phyloP scores from a whole-genome alignment of 768 basidiomycete species.

The Podaxis carcinomalis region DNA sequence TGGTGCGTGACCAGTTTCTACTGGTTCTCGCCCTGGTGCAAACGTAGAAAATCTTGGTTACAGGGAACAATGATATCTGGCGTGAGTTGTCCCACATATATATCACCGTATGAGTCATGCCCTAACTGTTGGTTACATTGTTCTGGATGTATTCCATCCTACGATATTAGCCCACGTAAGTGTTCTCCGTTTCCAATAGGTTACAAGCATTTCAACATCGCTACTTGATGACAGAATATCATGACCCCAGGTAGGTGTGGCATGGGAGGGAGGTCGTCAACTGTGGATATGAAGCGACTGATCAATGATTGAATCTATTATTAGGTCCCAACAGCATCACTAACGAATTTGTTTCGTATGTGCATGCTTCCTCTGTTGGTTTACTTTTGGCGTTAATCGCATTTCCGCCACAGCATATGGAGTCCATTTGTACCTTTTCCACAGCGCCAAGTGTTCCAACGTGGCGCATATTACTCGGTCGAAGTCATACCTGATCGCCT shows the following conservation, averaged over 20 bases:
- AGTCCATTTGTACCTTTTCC: constrained; percentile 73
- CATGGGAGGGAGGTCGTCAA: background rate
- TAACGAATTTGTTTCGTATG: constrained; percentile 65
- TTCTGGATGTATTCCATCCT: background rate
- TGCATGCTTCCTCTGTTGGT: constrained; percentile 11
- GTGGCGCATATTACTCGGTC: constrained; percentile 80
- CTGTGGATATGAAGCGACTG: background rate
- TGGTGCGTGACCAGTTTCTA: constrained; percentile 32
- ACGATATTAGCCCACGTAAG: constrained; percentile 13
- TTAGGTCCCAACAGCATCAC: constrained; percentile 67
- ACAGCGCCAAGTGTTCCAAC: constrained; percentile 75
- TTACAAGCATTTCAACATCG: constrained; percentile 7
- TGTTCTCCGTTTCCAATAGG: background rate
- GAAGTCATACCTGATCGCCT: constrained; percentile 76
- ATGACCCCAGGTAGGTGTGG: constrained; percentile 48
- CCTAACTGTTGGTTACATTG: constrained; percentile 4
- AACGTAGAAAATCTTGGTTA: background rate
- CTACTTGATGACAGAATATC: constrained; percentile 48
- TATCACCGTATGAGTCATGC: constrained; percentile 16
- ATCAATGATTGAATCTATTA: constrained; percentile 1
- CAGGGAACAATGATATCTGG: constrained; percentile 92
- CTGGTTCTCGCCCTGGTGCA: background rate
- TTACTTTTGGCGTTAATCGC: constrained; percentile 9
- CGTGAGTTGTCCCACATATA: constrained; percentile 43
- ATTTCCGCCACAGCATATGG: constrained; percentile 61